Percentiles rank a stretch among this genome's conserved stretches.
Evolutionary conservation across 2,329 filamentous ascomycete genomes (phyloP).

Genomic region (Drechslera avenae): DNA sequence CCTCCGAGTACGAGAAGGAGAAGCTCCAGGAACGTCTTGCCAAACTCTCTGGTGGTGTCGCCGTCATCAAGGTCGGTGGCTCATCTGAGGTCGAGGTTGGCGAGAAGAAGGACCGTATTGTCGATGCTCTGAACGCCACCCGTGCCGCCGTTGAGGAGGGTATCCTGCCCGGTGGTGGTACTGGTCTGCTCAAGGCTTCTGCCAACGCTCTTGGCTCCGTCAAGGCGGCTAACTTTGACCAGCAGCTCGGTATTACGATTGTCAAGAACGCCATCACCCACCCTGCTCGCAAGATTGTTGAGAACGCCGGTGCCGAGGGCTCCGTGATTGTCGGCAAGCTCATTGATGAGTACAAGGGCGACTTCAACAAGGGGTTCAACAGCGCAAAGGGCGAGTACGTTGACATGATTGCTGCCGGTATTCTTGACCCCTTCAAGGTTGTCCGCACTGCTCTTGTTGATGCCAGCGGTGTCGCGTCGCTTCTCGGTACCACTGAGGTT

Average conservation of each 20-base stretch:
- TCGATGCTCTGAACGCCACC: slow-evolving; percentile 96
- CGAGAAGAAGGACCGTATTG: slow-evolving; percentile 99
- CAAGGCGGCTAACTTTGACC: slow-evolving; percentile 95
- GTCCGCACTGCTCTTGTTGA: slow-evolving; percentile 95
- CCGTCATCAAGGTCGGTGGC: slow-evolving; percentile 98
- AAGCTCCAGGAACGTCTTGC: slow-evolving; percentile 99
- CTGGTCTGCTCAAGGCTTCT: slow-evolving; percentile 95
- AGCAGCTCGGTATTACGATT: slow-evolving; percentile 97
- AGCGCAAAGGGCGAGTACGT: slow-evolving; percentile 97
- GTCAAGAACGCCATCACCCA: slow-evolving; percentile 98
- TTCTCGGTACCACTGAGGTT: slow-evolving; percentile 97
- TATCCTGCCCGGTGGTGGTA: slow-evolving; percentile 98
- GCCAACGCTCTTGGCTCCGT: slow-evolving; percentile 82
- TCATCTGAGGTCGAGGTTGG: slow-evolving; percentile 97
- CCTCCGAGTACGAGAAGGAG: slow-evolving; percentile 99
- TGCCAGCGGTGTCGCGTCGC: slow-evolving; percentile 92
- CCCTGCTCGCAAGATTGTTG: slow-evolving; percentile 91
- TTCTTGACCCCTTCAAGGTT: slow-evolving; percentile 99
- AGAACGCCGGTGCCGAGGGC: slow-evolving; percentile 96
- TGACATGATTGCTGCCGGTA: slow-evolving; percentile 96
- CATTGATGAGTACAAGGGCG: slow-evolving; percentile 84
- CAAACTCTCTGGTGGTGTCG: slow-evolving; percentile 98
- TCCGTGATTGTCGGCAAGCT: slow-evolving; percentile 98
- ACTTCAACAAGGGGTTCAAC: slow-evolving; percentile 99
- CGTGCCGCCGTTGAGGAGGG: slow-evolving; percentile 98